Conservation (phyloP, 1,284 basidiomycete species). For the Ustilago bromivora region DNA sequence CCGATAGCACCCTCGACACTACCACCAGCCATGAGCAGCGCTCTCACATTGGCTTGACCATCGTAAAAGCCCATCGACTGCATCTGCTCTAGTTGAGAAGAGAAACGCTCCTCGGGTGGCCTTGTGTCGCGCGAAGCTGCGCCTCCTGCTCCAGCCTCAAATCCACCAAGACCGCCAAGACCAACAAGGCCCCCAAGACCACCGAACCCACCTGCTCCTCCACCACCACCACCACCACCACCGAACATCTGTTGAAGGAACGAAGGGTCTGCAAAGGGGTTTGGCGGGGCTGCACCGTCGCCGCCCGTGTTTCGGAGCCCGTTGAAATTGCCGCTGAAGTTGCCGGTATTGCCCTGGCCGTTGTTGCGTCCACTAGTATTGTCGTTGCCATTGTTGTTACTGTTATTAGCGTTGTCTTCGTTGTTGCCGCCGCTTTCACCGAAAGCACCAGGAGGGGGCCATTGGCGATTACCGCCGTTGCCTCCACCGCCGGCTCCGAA, state of each 20-base stretch:
- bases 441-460: constrained; percentile 61
- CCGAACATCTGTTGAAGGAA: constrained; percentile 52
- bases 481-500: constrained; percentile 18
- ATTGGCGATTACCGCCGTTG: constrained; percentile 31
- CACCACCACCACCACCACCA: constrained; percentile 26
- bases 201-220: constrained; percentile 37
- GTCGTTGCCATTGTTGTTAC: constrained; percentile 7
- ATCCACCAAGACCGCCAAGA: constrained; percentile 32
- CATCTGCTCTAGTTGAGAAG: constrained; percentile 66
- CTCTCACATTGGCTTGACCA: constrained; percentile 62
- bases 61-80: constrained; percentile 67
- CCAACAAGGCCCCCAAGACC: constrained; percentile 43
- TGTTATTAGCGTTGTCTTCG: constrained; percentile 12
- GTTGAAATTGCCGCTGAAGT: constrained; percentile 21
- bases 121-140: constrained; percentile 49
- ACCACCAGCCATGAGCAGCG: constrained; percentile 63
- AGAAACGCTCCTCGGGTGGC: constrained; percentile 65
- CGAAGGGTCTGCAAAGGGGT: constrained; percentile 37
- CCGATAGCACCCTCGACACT: constrained; percentile 64
- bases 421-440: constrained; percentile 18
- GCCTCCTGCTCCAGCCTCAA: constrained; percentile 30
- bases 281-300: constrained; percentile 24
- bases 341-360: constrained; percentile 17
- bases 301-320: constrained; percentile 25
- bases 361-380: constrained; percentile 17